Evolutionary conservation across 2,329 filamentous ascomycete genomes (phyloP).

Genomic region (Trichoderma afroharzianum): DNA sequence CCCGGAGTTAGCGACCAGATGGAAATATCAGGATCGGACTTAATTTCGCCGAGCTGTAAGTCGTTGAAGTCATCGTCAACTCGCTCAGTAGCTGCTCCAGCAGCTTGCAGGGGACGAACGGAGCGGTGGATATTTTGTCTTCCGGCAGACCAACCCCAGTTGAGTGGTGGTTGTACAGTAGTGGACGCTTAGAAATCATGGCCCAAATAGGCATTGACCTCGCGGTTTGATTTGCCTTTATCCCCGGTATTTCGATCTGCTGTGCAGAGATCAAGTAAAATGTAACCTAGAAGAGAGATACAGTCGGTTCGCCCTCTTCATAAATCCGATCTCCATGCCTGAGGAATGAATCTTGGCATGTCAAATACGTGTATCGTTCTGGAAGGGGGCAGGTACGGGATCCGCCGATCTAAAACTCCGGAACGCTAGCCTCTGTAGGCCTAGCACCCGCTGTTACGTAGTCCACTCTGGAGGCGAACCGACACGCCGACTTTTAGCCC

Average conservation of each 20-base stretch:
- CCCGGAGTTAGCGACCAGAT: not conserved
- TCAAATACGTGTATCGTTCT: not conserved
- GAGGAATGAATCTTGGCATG: not conserved
- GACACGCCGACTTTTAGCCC: not conserved
- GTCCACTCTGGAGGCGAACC: not conserved
- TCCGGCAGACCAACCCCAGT: not conserved
- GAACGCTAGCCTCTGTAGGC: not conserved
- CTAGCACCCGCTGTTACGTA: not conserved
- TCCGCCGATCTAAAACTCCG: conserved; percentile 3
- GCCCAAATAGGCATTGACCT: not conserved
- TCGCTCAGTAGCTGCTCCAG: not conserved
- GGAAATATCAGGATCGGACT: not conserved
- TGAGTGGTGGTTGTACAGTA: not conserved
- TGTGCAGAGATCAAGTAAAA: not conserved
- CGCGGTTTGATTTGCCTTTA: not conserved
- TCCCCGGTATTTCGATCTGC: not conserved
- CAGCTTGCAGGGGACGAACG: not conserved
- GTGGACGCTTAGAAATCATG: not conserved
- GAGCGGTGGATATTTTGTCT: not conserved
- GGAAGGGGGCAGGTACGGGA: not conserved
- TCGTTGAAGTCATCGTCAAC: not conserved
- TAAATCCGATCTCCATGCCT: not conserved
- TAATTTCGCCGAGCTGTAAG: not conserved
- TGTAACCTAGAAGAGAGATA: not conserved
- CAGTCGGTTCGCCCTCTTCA: not conserved